Percentiles rank a stretch among this genome's conserved stretches.
These are phyloP conservation scores for Aspergillus cejpii DNA, from an alignment of 2,329 filamentous ascomycete species.

Conservation along the genomic window DNA sequence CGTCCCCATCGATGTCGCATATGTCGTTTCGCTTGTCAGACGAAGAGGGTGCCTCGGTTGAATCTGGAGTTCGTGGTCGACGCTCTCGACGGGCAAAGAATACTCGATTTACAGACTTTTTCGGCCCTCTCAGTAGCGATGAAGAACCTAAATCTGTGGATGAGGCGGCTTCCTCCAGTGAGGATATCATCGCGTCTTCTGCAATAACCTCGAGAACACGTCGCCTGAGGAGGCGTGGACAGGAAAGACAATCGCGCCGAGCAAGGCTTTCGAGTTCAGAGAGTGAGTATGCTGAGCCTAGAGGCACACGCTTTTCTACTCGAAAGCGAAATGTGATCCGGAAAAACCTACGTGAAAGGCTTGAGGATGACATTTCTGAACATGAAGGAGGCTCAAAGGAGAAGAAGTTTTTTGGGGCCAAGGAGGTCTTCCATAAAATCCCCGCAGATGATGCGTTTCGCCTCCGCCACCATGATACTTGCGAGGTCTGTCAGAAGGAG, in stretches of 20 bases:
- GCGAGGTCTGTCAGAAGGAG: constrained; percentile 61
- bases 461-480: constrained; percentile 60
- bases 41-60: constrained; percentile 13
- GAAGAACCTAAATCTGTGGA: constrained; percentile 9
- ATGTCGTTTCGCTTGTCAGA: constrained; percentile 3
- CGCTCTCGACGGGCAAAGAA: constrained; percentile 11
- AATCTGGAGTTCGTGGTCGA: background rate
- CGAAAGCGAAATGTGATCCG: constrained; percentile 23
- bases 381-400: constrained; percentile 43
- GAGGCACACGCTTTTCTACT: constrained; percentile 27
- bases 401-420: constrained; percentile 51
- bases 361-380: constrained; percentile 35
- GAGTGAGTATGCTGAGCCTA: constrained; percentile 10
- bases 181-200: constrained; percentile 18
- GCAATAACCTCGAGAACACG: constrained; percentile 10
- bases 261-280: constrained; percentile 8
- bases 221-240: constrained; percentile 8
- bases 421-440: constrained; percentile 65
- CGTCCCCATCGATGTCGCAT: constrained; percentile 3
- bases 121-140: constrained; percentile 15
- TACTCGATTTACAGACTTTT: constrained; percentile 17
- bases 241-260: constrained; percentile 7
- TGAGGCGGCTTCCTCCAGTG: constrained; percentile 15
- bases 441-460: constrained; percentile 60
- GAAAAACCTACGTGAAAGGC: constrained; percentile 42